Conservation (phyloP, 495 filamentous ascomycete species). For the Aspergillus asperescens region DNA sequence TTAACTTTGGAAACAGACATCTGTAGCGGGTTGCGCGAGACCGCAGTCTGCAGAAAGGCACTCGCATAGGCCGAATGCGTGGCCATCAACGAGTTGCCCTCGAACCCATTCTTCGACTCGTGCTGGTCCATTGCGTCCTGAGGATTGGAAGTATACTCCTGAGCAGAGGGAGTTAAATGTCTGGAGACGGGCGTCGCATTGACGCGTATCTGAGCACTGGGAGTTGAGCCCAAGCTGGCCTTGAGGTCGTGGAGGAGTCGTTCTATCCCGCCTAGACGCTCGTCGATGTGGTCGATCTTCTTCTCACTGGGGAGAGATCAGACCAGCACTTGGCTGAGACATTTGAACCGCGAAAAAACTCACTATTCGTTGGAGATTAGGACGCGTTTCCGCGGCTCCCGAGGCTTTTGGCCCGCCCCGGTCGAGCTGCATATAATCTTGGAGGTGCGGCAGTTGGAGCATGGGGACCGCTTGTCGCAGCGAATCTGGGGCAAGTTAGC, state of each 20-base stretch:
- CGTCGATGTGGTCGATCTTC: constrained; percentile 64
- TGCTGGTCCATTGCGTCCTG: constrained; percentile 32
- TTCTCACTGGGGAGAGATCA: constrained; percentile 47
- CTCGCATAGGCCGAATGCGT: constrained; percentile 61
- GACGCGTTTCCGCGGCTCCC: constrained; percentile 56
- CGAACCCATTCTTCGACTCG: constrained; percentile 46
- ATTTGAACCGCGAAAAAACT: constrained; percentile 11
- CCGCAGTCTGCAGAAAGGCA: constrained; percentile 55
- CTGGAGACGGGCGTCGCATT: constrained; percentile 21
- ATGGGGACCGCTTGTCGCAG: constrained; percentile 43
- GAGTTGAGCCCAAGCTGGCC: constrained; percentile 9
- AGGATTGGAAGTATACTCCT: constrained; percentile 21
- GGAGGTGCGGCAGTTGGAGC: constrained; percentile 45
- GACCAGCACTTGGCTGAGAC: neutral
- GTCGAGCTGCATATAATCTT: constrained; percentile 51
- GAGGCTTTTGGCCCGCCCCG: constrained; percentile 52
- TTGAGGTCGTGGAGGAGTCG: constrained; percentile 41
- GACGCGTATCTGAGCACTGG: constrained; percentile 6
- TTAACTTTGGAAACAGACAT: constrained; percentile 48
- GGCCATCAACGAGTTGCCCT: constrained; percentile 55
- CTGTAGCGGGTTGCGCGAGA: constrained; percentile 47
- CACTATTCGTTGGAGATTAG: constrained; percentile 68
- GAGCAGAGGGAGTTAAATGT: constrained; percentile 17
- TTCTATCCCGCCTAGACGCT: constrained; percentile 56
- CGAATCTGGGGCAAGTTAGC: constrained; percentile 26